Evolutionary conservation across 2,329 filamentous ascomycete species (phyloP).

Genomic region (Neopestalotiopsis clavispora): DNA sequence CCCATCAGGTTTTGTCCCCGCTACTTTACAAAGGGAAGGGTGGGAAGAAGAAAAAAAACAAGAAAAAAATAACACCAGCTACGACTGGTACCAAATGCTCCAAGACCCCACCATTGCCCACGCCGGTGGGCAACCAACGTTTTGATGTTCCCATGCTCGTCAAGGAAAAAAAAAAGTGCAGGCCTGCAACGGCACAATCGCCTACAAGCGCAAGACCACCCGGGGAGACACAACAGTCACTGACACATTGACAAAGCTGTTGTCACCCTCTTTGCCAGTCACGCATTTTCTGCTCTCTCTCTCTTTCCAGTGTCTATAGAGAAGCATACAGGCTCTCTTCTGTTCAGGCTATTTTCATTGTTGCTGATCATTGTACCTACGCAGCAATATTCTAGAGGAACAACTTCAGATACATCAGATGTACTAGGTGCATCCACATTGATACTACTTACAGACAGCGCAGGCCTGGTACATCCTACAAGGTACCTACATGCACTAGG

Average conservation of each 20-base stretch:
- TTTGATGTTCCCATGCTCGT: not conserved
- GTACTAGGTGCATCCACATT: not conserved
- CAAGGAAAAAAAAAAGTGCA: not conserved
- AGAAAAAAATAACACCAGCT: not conserved
- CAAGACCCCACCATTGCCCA: not conserved
- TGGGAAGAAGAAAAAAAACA: not conserved
- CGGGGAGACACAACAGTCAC: conserved; percentile 3
- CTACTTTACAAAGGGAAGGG: not conserved
- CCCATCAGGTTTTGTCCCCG: not conserved
- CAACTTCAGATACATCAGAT: not conserved
- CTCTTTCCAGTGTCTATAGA: not conserved
- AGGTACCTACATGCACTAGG: not conserved
- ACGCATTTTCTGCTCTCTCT: not conserved
- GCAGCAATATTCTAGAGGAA: not conserved
- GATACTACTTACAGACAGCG: not conserved
- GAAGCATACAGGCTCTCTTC: not conserved
- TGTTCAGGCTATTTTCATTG: not conserved
- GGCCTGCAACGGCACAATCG: conserved; percentile 4
- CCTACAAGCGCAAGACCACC: not conserved
- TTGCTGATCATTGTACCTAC: not conserved
- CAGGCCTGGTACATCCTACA: not conserved
- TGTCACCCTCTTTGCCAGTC: conserved; percentile 1
- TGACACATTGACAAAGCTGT: conserved; percentile 10
- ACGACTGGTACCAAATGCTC: not conserved
- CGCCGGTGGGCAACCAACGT: not conserved